These are phyloP conservation scores for Ogataea neopini DNA, from an alignment of 805 yeast species.

Conservation along the genomic window DNA sequence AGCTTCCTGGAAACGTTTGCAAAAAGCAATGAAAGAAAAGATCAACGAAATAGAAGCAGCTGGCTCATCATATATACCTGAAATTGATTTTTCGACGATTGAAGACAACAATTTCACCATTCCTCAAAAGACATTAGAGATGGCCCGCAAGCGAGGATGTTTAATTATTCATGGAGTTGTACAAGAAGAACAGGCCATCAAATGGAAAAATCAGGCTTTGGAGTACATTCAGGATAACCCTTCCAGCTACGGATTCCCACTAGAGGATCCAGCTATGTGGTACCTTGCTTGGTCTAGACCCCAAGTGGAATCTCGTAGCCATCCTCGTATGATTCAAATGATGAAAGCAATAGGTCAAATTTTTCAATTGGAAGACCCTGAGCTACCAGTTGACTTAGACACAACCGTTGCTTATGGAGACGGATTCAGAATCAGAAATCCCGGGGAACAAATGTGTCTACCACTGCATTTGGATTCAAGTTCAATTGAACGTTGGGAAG, in stretches of 20 bases:
- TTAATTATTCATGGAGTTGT: slow-evolving; percentile 37
- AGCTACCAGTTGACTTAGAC: slow-evolving; percentile 31
- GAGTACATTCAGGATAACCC: slow-evolving; percentile 33
- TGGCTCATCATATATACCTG: slow-evolving; percentile 31
- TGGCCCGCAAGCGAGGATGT: slow-evolving; percentile 29
- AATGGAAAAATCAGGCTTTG: slow-evolving; percentile 22
- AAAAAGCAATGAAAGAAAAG: slow-evolving; percentile 27
- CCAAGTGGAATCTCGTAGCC: slow-evolving; percentile 41
- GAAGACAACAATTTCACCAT: slow-evolving; percentile 11
- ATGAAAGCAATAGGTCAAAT: slow-evolving; percentile 22
- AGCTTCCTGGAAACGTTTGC: slow-evolving; percentile 34
- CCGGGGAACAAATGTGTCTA: slow-evolving; percentile 38
- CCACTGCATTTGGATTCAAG: slow-evolving; percentile 44
- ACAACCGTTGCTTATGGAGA: slow-evolving; percentile 44
- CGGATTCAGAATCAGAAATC: slow-evolving; percentile 41
- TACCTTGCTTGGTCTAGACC: slow-evolving; percentile 43
- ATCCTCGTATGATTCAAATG: slow-evolving; percentile 36
- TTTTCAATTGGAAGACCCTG: slow-evolving; percentile 22
- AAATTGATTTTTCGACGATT: slow-evolving; percentile 27
- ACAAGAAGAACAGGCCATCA: slow-evolving; percentile 26
- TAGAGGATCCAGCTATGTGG: slow-evolving; percentile 31
- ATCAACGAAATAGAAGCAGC: slow-evolving; percentile 19
- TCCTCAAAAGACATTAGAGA: slow-evolving; percentile 6
- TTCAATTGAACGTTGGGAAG: slow-evolving; percentile 50
- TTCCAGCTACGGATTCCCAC: slow-evolving; percentile 28